Evolutionary conservation across 2,329 filamentous ascomycete species (phyloP).

Genomic region (Nannizzia gypsea): DNA sequence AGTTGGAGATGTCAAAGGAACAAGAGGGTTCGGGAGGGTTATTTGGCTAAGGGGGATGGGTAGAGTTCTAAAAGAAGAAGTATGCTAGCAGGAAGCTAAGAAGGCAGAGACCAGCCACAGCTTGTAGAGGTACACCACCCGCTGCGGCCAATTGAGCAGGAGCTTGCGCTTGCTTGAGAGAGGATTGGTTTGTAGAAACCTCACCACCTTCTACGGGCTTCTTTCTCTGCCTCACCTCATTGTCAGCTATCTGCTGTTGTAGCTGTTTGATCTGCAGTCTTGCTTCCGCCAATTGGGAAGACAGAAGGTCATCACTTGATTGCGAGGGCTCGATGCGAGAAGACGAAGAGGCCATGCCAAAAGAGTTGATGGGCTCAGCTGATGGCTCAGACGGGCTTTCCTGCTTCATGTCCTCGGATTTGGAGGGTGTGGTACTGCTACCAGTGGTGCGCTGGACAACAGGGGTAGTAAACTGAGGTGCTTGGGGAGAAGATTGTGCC

Average conservation of each 20-base stretch:
- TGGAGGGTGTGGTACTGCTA: conserved; percentile 26
- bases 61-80: conserved; percentile 65
- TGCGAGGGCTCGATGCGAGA: conserved; percentile 38
- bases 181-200: conserved; percentile 25
- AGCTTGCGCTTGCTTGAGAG: conserved; percentile 40
- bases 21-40: background rate
- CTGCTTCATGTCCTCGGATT: conserved; percentile 17
- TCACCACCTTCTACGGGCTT: conserved; percentile 45
- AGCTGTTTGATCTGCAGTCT: conserved; percentile 60
- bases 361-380: conserved; percentile 10
- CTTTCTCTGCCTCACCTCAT: conserved; percentile 71
- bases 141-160: conserved; percentile 46
- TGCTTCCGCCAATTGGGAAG: conserved; percentile 61
- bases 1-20: background rate
- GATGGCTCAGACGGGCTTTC: background rate
- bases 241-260: conserved; percentile 51
- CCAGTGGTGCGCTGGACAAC: conserved; percentile 28
- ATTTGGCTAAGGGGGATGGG: background rate
- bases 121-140: conserved; percentile 68
- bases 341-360: background rate
- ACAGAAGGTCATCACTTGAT: conserved; percentile 46
- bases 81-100: conserved; percentile 89
- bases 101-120: conserved; percentile 72
- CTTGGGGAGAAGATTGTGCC: conserved; percentile 46
- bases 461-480: conserved; percentile 34